Evolutionary conservation across 768 basidiomycete species (phyloP), one percentile per base, ranked within the genome.

Genomic region (Xerocomus spinulosus): DNA sequence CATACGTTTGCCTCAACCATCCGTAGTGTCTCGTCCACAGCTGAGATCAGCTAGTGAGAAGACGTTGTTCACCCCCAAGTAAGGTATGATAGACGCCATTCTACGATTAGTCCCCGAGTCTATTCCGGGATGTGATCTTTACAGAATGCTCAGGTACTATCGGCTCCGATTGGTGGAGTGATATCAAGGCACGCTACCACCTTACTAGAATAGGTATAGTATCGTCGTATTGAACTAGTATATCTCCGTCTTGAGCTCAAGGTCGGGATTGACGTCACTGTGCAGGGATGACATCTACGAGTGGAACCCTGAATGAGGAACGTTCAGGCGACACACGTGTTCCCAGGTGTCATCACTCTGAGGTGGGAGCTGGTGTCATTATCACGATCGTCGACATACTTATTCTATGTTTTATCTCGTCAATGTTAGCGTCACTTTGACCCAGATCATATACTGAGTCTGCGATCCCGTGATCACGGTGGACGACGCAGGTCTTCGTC

Each of bases 1-100:
- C n/a, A 64, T 49, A 71, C 80, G 0, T 84, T 85, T 48, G 70
- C 74, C 13, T n/a, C n/a, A n/a, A n/a, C n/a, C n/a, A n/a, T n/a
- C n/a, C n/a, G n/a, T n/a, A 85, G 86, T 4, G 83, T 81, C 13
- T 69, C 0, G 88, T 87, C 59, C 85, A 89, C 60, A 87, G 87
- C 56, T 87, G n/a, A n/a, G n/a, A n/a, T n/a, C n/a, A n/a, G n/a
- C n/a, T n/a, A n/a, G n/a, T n/a, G n/a, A n/a, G n/a, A n/a, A n/a
- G n/a, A n/a, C n/a, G n/a, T n/a, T n/a, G n/a, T n/a, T n/a, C n/a
- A n/a, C n/a, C n/a, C n/a, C 89, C 48, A 69, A 56, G 56, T 85
- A 84, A 84, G 69, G 75, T 64, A 42, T 41, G 47, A 29, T 5
- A 8, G 9, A 18, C 15, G 17, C n/a, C 20, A 42, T 23, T 7